phyloP scores from a whole-genome alignment of 2,329 filamentous ascomycete genomes.

The Penicillium sp. region DNA sequence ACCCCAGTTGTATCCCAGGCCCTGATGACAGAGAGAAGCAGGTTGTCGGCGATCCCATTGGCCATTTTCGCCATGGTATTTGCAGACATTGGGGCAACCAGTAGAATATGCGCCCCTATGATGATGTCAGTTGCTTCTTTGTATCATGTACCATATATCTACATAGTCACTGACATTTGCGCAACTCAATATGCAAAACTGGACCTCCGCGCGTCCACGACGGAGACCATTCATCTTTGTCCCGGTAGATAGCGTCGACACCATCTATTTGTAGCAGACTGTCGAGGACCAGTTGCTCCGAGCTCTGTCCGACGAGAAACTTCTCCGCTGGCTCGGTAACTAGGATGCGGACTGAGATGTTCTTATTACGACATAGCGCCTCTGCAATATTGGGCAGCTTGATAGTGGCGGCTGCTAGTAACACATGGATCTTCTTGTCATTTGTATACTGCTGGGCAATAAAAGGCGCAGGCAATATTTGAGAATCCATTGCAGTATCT shows the following conservation, averaged over 20 bases:
- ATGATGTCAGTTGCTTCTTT: not conserved
- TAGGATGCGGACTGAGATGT: slow-evolving; percentile 78
- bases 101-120: slow-evolving; percentile 72
- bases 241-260: slow-evolving; percentile 77
- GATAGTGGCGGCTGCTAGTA: slow-evolving; percentile 77
- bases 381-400: slow-evolving; percentile 69
- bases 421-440: slow-evolving; percentile 31
- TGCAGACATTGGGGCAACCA: slow-evolving; percentile 78
- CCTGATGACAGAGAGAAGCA: slow-evolving; percentile 71
- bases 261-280: slow-evolving; percentile 62
- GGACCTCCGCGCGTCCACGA: slow-evolving; percentile 76
- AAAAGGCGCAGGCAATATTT: slow-evolving; percentile 6
- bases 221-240: slow-evolving; percentile 79
- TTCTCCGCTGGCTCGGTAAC: slow-evolving; percentile 71
- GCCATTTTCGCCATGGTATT: slow-evolving; percentile 84
- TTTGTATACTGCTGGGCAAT: slow-evolving; percentile 20
- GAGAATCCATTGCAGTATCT: slow-evolving; percentile 4
- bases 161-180: slow-evolving; percentile 46
- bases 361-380: slow-evolving; percentile 43
- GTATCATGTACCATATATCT: not conserved
- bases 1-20: slow-evolving; percentile 81
- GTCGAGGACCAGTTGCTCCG: slow-evolving; percentile 71
- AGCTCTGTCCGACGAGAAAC: slow-evolving; percentile 74
- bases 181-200: slow-evolving; percentile 87
- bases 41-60: slow-evolving; percentile 72